Evolutionary conservation across 768 basidiomycete genomes (phyloP).

Genomic region (Hydnomerulius pinastri): DNA sequence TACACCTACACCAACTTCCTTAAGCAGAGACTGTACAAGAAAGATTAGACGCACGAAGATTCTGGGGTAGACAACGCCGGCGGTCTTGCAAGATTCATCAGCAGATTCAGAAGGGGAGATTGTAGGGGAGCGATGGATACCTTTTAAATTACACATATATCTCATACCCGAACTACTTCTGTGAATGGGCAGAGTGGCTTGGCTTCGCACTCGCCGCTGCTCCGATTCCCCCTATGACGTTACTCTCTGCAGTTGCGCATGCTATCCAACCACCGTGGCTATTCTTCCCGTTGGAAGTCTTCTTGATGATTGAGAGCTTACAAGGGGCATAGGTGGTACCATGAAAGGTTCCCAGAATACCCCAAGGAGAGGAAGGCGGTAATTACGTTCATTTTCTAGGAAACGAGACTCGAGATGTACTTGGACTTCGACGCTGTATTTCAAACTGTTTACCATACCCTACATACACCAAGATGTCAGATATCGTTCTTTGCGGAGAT

Average conservation of each 20-base stretch:
- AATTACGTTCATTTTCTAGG: conserved; percentile 74
- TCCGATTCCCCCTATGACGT: conserved; percentile 41
- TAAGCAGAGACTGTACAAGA: too few relatives aligned
- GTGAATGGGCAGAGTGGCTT: conserved; percentile 94
- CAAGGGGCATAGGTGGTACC: conserved; percentile 87
- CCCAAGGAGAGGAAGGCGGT: conserved; percentile 75
- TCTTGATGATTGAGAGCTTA: conserved; percentile 81
- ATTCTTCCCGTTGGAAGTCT: conserved; percentile 73
- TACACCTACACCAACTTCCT: too few relatives aligned
- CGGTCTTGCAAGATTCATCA: too few relatives aligned
- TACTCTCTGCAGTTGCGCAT: conserved; percentile 42
- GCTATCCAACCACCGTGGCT: conserved; percentile 69
- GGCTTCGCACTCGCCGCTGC: conserved; percentile 82
- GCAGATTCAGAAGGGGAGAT: too few relatives aligned
- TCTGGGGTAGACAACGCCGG: too few relatives aligned
- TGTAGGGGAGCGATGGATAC: too few relatives aligned
- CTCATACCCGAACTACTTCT: conserved; percentile 92
- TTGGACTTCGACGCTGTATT: too few relatives aligned
- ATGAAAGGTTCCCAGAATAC: conserved; percentile 74
- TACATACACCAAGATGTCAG: too few relatives aligned
- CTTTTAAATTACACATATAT: conserved; percentile 76
- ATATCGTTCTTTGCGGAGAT: too few relatives aligned
- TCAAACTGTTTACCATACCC: too few relatives aligned
- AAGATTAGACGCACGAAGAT: too few relatives aligned
- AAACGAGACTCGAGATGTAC: too few relatives aligned